Conservation (phyloP, 306 rosid species). For the Cicer arietinum region DNA sequence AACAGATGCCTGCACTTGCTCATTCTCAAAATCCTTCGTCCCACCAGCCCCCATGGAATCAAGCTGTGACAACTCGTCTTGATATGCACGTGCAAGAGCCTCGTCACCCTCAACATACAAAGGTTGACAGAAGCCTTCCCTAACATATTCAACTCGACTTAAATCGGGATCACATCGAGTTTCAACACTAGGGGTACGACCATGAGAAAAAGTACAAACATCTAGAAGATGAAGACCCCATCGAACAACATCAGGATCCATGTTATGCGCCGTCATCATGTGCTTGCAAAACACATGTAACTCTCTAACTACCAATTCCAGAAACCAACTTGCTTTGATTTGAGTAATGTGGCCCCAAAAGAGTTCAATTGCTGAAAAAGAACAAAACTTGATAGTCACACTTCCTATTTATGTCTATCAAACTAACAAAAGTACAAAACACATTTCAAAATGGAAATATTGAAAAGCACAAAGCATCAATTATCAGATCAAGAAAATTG, state of each 20-base stretch:
- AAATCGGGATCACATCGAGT: constrained; percentile 67
- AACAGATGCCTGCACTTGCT: constrained; percentile 59
- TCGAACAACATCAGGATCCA: constrained; percentile 85
- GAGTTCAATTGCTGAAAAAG: constrained; percentile 46
- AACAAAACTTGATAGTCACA: constrained; percentile 16
- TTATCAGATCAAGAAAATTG: constrained; percentile 11
- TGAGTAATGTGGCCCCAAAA: constrained; percentile 24
- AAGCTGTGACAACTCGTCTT: constrained; percentile 75
- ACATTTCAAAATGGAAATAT: constrained; percentile 11
- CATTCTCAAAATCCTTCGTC: constrained; percentile 52
- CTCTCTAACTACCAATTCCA: constrained; percentile 36
- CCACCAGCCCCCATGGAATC: constrained; percentile 64
- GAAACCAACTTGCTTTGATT: constrained; percentile 38
- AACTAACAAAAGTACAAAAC: constrained; percentile 8
- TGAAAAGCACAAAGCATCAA: neutral
- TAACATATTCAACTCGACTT: constrained; percentile 70
- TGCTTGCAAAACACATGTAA: constrained; percentile 40
- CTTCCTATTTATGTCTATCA: constrained; percentile 6
- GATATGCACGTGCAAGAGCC: constrained; percentile 85
- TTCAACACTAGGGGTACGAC: constrained; percentile 52
- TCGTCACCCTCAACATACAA: constrained; percentile 74
- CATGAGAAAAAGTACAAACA: constrained; percentile 73
- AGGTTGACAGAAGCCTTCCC: constrained; percentile 69
- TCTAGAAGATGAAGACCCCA: constrained; percentile 95
- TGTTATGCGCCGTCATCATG: constrained; percentile 62